These are phyloP conservation scores for Camelina laxa DNA, from an alignment of 345 rosid genomes.

Conservation along the genomic window DNA sequence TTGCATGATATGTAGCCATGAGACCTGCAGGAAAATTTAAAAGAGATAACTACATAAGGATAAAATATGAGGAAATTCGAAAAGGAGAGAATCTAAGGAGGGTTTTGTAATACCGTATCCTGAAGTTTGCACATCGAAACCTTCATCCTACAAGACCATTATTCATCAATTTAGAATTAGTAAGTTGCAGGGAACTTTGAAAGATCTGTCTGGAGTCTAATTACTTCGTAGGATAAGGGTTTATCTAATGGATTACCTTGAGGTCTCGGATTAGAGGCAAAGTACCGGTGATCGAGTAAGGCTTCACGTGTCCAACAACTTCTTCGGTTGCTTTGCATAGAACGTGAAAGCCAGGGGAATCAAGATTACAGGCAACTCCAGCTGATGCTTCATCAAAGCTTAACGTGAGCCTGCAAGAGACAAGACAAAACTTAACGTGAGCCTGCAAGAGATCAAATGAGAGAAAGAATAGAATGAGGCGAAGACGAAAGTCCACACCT, in stretches of 20 bases:
- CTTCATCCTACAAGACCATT: slow-evolving; percentile 70
- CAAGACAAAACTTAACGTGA: slow-evolving; percentile 63
- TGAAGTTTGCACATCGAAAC: slow-evolving; percentile 92
- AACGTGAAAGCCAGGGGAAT: slow-evolving; percentile 85
- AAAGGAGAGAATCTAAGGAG: not conserved
- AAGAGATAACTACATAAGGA: not conserved
- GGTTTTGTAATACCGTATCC: slow-evolving; percentile 70
- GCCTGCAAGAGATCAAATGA: slow-evolving; percentile 49
- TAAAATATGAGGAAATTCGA: not conserved
- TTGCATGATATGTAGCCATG: slow-evolving; percentile 94
- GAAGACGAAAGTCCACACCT: slow-evolving; percentile 51
- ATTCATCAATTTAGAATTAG: not conserved
- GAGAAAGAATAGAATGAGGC: not conserved
- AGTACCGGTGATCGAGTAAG: slow-evolving; percentile 94
- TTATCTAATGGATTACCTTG: slow-evolving; percentile 53
- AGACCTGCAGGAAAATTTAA: slow-evolving; percentile 58
- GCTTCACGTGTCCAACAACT: slow-evolving; percentile 87
- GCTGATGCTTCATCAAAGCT: slow-evolving; percentile 75
- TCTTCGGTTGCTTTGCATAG: slow-evolving; percentile 90
- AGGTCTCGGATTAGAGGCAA: slow-evolving; percentile 90
- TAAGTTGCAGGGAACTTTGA: slow-evolving; percentile 12
- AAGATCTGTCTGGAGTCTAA: not conserved
- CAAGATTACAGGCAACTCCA: slow-evolving; percentile 94
- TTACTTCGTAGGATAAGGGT: not conserved
- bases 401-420: slow-evolving; percentile 60